Conservation (phyloP, 306 rosid genomes). For the Castanopsis chinensis region DNA sequence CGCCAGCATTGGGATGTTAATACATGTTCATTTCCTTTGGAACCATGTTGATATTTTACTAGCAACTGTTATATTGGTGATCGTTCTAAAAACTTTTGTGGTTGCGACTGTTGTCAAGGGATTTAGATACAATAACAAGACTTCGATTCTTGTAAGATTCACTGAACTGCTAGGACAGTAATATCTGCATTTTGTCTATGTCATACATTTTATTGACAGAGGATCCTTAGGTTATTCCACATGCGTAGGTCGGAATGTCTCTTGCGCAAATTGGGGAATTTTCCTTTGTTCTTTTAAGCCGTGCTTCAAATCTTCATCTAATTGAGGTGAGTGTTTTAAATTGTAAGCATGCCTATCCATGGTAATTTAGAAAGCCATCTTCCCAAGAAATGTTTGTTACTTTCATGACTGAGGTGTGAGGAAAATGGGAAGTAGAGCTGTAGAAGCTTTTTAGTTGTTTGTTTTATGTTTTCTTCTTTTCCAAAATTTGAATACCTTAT, state of each 20-base stretch:
- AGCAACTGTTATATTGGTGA: constrained; percentile 93
- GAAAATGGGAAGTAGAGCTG: too few species aligned
- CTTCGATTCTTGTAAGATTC: constrained; percentile 85
- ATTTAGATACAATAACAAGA: constrained; percentile 89
- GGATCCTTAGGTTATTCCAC: constrained; percentile 58
- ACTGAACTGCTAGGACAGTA: constrained; percentile 20
- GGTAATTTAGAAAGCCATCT: not conserved
- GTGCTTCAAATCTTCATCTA: constrained; percentile 97
- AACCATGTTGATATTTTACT: constrained; percentile 91
- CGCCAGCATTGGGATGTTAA: constrained; percentile 99
- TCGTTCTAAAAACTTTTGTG: constrained; percentile 74
- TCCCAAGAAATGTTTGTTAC: not conserved
- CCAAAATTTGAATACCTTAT: not conserved
- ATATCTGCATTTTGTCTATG: constrained; percentile 24
- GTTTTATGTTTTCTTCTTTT: not conserved
- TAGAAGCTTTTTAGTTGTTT: too few species aligned
- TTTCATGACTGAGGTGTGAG: too few species aligned
- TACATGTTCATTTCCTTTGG: constrained; percentile 98
- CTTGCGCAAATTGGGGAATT: constrained; percentile 98
- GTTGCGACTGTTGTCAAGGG: constrained; percentile 83
- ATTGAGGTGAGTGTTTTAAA: constrained; percentile 68
- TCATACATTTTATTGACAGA: constrained; percentile 41
- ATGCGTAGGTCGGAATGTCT: constrained; percentile 94
- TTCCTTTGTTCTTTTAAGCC: constrained; percentile 95
- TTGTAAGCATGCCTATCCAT: constrained; percentile 2